These are phyloP conservation scores for Nicotiana paniculata DNA, from an alignment of 257 asterid species.

Conservation along the genomic window DNA sequence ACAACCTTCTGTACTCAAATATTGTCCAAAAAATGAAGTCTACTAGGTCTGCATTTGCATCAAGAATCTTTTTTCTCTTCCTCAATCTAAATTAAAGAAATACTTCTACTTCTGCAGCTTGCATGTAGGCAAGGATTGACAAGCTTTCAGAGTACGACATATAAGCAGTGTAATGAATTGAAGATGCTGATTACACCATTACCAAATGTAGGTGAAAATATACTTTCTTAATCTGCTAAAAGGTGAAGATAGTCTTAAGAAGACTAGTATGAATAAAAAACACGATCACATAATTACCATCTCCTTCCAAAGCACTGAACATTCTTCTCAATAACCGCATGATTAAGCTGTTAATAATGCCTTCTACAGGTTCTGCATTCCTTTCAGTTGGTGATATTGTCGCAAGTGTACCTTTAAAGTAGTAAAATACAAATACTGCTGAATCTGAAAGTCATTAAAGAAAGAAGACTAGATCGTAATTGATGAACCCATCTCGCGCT, in stretches of 20 bases:
- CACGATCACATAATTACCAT: constrained; percentile 44
- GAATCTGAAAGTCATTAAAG: not conserved
- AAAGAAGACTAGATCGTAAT: not conserved
- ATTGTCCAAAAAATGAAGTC: not conserved
- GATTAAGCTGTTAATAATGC: constrained; percentile 60
- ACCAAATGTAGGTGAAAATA: not conserved
- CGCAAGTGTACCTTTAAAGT: constrained; percentile 56
- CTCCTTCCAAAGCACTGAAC: constrained; percentile 47
- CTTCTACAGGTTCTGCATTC: constrained; percentile 46
- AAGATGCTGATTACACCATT: not conserved
- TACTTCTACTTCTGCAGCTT: not conserved
- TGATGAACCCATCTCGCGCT: not conserved
- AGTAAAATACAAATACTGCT: not conserved
- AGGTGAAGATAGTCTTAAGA: not conserved
- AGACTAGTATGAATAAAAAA: not conserved
- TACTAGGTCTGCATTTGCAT: not conserved
- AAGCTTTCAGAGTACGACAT: not conserved
- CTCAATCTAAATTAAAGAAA: not conserved
- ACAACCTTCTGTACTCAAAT: not conserved
- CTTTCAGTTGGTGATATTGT: constrained; percentile 32
- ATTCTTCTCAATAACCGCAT: constrained; percentile 59
- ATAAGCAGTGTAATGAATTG: not conserved
- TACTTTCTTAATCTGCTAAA: not conserved
- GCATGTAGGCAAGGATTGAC: not conserved
- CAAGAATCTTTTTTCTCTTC: not conserved